These are phyloP conservation scores for Dispira simplex DNA, from an alignment of 192 early-diverging fungal genomes.

Conservation along the genomic window DNA sequence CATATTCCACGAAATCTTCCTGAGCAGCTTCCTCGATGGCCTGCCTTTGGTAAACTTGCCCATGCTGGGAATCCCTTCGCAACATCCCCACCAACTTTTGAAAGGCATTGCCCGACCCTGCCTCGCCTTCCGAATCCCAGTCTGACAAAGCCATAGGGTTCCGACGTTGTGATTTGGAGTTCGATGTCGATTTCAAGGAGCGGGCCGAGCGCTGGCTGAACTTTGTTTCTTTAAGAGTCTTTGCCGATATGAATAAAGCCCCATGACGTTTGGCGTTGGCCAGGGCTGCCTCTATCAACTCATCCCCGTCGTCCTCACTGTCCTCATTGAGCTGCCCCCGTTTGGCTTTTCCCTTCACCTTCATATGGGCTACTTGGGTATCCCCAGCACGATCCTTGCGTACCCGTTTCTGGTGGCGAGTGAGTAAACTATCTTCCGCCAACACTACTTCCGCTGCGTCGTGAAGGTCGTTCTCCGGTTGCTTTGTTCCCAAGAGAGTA, in stretches of 20 bases:
- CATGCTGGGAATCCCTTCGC: conserved; percentile 36
- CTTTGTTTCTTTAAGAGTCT: neutral
- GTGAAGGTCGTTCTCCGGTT: neutral
- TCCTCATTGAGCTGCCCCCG: too few species aligned
- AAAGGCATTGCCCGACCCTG: conserved; percentile 18
- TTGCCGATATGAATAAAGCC: neutral
- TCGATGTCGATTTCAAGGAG: neutral
- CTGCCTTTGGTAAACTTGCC: conserved; percentile 31
- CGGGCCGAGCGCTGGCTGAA: neutral
- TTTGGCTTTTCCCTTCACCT: too few species aligned
- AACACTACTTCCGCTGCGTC: neutral
- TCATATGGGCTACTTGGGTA: too few species aligned
- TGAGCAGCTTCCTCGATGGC: conserved; percentile 26
- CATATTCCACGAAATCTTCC: conserved; percentile 1
- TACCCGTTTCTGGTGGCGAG: neutral
- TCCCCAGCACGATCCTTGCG: too few species aligned
- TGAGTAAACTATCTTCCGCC: neutral
- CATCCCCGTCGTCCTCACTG: too few species aligned
- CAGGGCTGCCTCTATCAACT: neutral
- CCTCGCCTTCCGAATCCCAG: neutral
- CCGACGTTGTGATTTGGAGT: neutral
- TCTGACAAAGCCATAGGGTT: conserved; percentile 19
- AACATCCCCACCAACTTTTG: conserved; percentile 37
- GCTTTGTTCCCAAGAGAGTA: neutral
- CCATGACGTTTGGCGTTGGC: neutral